These are phyloP conservation scores for Russula olivacea DNA, from an alignment of 768 basidiomycete genomes.

Conservation along the genomic window DNA sequence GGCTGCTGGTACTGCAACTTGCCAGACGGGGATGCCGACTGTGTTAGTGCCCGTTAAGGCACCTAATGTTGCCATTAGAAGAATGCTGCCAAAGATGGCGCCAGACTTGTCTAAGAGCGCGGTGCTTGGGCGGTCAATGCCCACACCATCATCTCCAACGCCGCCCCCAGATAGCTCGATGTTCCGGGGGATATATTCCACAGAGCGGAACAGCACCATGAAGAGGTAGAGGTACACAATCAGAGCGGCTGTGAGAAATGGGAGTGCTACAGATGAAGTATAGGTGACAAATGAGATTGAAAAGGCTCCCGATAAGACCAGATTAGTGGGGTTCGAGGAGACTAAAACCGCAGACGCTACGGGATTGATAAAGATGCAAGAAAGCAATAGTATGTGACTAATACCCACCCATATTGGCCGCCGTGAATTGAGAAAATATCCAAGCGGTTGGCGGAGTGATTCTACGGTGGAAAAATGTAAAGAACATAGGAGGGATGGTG, in stretches of 20 bases:
- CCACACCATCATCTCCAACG: conserved; percentile 28
- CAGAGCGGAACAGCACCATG: conserved; percentile 48
- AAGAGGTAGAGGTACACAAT: conserved; percentile 57
- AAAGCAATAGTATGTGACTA: conserved; percentile 30
- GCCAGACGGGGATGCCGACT: conserved; percentile 74
- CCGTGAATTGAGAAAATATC: conserved; percentile 72
- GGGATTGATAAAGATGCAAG: not conserved
- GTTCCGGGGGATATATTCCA: conserved; percentile 48
- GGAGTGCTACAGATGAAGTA: conserved; percentile 77
- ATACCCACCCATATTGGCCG: conserved; percentile 63
- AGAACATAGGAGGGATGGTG: not conserved
- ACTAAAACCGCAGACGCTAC: conserved; percentile 54
- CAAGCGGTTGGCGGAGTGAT: conserved; percentile 49
- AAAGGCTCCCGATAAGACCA: conserved; percentile 87
- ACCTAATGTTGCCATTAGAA: conserved; percentile 63
- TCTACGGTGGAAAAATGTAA: conserved; percentile 5
- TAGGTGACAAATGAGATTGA: conserved; percentile 68
- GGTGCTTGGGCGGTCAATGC: conserved; percentile 39
- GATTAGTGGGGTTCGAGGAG: conserved; percentile 90
- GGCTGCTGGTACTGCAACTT: conserved; percentile 79
- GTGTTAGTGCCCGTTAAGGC: conserved; percentile 73
- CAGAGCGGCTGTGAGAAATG: conserved; percentile 60
- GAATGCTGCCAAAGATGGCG: conserved; percentile 63
- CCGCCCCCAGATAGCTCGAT: conserved; percentile 37
- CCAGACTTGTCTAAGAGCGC: conserved; percentile 70